Base-by-base conservation (phyloP, 306 rosid species). In the Sicyos edulis region DNA sequence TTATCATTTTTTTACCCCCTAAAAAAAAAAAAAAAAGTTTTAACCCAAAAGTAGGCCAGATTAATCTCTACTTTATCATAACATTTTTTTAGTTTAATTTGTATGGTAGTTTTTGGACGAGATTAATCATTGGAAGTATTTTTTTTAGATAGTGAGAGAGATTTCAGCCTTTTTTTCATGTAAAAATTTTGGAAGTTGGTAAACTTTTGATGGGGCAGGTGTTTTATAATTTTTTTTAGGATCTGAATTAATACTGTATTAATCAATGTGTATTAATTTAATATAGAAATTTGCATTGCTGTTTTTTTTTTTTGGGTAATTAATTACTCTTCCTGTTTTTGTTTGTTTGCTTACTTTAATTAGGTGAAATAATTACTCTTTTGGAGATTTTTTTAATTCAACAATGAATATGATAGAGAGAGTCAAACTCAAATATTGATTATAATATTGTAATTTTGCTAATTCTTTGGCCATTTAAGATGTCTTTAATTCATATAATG, bases 171-270 rank as follows among this genome's bases (percentile, higher is more conserved):
- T 26, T 26, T 26, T 26, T 26, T n/a, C n/a, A 67, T 47, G 57
- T 69, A 69, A 45, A 69, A 47, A 67, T 45, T 45, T 45, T 67
- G 54, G 54, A 21, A 20, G 47, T 66, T 44, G 71, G 71, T 66
- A 66, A 2, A 59, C 45, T 60, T 60, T 26, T 26, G 1, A 26
- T 26, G 29, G 29, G 29, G 29, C 29, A 26, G 29, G 29, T 26
- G 29, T 26, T 26, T 26, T 26, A 26, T 26, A 26, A 26, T 1
- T 26, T 26, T 26, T 26, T 26, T 26, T 26, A 26, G 37, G 52
- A 0, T 66, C 15, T 19, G 10, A 17, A 44, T 67, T 26, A 26
- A 67, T 67, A 47, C 72, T 7, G 5, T 37, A 65, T 19, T 20
- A 65, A 65, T 49, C 19, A 14, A 47, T 68, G 72, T 45, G 47